Evolutionary conservation across 2,329 filamentous ascomycete species (phyloP), one percentile per base, ranked within the genome.

Genomic region (Cladorrhinum sp.): DNA sequence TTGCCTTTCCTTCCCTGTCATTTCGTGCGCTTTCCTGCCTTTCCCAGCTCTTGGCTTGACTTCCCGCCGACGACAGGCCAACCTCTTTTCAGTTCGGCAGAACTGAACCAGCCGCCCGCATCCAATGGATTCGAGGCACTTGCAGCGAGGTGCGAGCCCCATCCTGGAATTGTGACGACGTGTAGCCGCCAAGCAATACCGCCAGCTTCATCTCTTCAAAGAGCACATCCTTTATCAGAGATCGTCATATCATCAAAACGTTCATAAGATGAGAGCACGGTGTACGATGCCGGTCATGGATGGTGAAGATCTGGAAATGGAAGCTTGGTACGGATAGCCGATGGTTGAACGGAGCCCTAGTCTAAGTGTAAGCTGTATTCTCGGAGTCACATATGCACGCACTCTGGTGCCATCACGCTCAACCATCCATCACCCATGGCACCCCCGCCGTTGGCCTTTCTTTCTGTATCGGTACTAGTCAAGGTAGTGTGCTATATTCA

Each of bases 171-270:
- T 65, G 66, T 63, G 66, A 68, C 64, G 63, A 66, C 61, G 64
- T 65, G 68, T 65, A 67, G 66, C 64, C 69, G 67, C 65, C 68
- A 68, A 70, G 62, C 33, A 18, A 60, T 58, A 26, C 53, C 53
- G 53, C 53, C 33, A 46, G 53, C 33, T 16, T 39, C 21, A 33
- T 39, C 53, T 20, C 20, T 14, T 54, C 33, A 30, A 18, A 39
- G 53, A 30, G 39, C 20, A n/a, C 24, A 39, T 33, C 16, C 28
- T 10, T 24, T 9, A 36, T 23, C 7, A 6, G 16, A 55, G 50
- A 48, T 24, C 50, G 50, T 49, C 46, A 49, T 21, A 20, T 49
- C 46, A 49, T 36, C 33, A 12, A 10, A 36, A 30, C 4, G 4
- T 30, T 30, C 26, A 30, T 4, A 30, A 10, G 24, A 33, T 28